phyloP scores from a whole-genome alignment of 306 rosid genomes.

The Geum urbanum region DNA sequence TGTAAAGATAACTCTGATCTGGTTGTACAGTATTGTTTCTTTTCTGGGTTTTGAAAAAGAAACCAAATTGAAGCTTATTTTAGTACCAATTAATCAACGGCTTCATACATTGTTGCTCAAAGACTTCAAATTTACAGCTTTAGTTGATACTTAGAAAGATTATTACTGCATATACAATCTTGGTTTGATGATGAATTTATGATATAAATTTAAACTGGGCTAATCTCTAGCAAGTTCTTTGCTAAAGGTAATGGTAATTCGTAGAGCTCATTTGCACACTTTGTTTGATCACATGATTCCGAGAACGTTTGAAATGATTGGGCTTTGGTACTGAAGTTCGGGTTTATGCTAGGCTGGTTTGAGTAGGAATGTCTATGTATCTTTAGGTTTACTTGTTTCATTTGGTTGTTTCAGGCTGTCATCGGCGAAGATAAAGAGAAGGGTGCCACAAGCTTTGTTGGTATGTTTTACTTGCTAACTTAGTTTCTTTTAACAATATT shows the following conservation, averaged over 20 bases:
- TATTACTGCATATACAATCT: background rate
- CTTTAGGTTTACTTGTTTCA: background rate
- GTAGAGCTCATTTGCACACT: no score
- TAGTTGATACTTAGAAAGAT: background rate
- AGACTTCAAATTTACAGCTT: background rate
- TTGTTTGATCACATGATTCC: no score
- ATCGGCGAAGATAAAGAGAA: constrained; percentile 49
- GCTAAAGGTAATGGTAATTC: no score
- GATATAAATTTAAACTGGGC: background rate
- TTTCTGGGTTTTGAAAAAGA: constrained; percentile 9
- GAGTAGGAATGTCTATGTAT: background rate
- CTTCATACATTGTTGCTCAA: background rate
- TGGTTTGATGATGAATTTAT: background rate
- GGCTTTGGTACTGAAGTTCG: no score
- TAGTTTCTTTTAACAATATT: background rate
- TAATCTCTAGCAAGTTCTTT: background rate
- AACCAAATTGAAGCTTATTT: background rate
- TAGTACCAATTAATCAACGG: background rate
- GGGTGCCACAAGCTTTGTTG: constrained; percentile 47
- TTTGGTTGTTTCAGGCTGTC: constrained; percentile 51
- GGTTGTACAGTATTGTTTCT: constrained; percentile 4
- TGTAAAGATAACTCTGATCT: background rate
- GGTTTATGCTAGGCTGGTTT: background rate
- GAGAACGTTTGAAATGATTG: no score
- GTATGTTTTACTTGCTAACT: constrained; percentile 34